Base-by-base conservation (phyloP, 140 eudicot genomes). In the Eryngium alpinum region DNA sequence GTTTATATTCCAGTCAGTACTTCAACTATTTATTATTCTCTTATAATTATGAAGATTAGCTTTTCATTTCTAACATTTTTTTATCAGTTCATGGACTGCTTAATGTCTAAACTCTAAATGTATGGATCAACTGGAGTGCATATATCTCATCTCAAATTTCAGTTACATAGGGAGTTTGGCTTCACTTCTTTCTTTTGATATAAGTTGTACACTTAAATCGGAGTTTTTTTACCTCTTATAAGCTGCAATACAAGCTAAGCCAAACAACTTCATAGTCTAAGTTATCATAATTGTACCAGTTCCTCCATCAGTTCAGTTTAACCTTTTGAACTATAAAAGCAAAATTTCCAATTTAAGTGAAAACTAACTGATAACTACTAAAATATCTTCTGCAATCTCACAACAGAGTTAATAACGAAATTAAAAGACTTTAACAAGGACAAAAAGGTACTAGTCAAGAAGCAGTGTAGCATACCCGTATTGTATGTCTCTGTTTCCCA, bases 401-500 rank as follows among this genome's bases (percentile, higher is more conserved):
- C 70, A 62, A 62, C 25, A 62, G 70, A 10, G 70, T n/a, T n/a
- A n/a, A n/a, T 16, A 5, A 14, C 38, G 13, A 49, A 75, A n/a
- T 75, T 75, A 5, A 38, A 18, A 15, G 34, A 25, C 1, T n/a
- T 25, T 25, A 1, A 29, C 2, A 75, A 21, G 31, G 24, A 49
- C 34, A 51, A 25, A 75, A 49, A 70, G 22, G 18, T 13, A 32
- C 25, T 75, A 75, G 18, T 18, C 25, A 76, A 29, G 38, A 52
- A 75, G 11, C 24, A 51, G 6, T 15, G 59, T 9, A 24, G 74
- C 85, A 73, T 88, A 91, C 98, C 98, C 97, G 38, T 88, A 93
- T 27, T 89, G 89, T 82, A 93, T 85, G 77, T 91, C 98, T 83
- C 98, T 86, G 72, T 51, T 82, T 56, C 84, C 89, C 84, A 90